Evolutionary conservation across 257 asterid genomes (phyloP), one percentile per base, ranked within the genome.

Genomic region (Nicotiana benthamiana): DNA sequence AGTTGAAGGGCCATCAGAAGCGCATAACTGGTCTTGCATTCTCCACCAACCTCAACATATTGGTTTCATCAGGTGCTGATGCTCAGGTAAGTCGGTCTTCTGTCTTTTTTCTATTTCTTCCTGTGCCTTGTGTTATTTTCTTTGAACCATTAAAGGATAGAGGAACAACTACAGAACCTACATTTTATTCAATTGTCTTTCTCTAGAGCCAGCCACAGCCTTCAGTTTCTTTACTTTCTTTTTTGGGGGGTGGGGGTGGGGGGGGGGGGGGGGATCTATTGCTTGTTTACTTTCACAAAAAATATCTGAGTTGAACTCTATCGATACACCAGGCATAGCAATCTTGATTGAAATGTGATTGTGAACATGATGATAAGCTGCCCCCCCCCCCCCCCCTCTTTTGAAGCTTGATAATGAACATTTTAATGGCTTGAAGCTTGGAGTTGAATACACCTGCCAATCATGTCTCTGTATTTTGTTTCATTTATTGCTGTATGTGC

Each of bases 41-140:
- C 84, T 95, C 98, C 54, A 91, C 97, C 82, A 90, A 68, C 86
- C 89, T 95, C 68, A 91, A 88, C 89, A 88, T 95, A 85, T 88
- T 95, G 92, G 97, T 95, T 83, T 93, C 98, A 20, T 93, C 98
- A 13, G 97, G 98, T 81, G 97, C 97, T 62, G 98, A 95, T 90
- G 98, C 98, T 82, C 97, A 92, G 89, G 98, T 91, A 88, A 86
- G 88, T 61, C n/a, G 1, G 48, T 15, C 22, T 78, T 70, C 30
- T 56, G 26, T 76, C 64, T 52, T 27, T 75, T 63, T 11, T 15
- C 6, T 57, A 66, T 53, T 27, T 51, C 24, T 79, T 48, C 24
- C 9, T 20, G 48, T 26, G 20, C 13, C 28, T 6, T 27, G 72
- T 53, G 60, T 16, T 79, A n/a, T 36, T 70, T 81, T 34, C 54